Base-by-base conservation (phyloP, 192 early-diverging fungal species). In the Anaeromyces robustus region DNA sequence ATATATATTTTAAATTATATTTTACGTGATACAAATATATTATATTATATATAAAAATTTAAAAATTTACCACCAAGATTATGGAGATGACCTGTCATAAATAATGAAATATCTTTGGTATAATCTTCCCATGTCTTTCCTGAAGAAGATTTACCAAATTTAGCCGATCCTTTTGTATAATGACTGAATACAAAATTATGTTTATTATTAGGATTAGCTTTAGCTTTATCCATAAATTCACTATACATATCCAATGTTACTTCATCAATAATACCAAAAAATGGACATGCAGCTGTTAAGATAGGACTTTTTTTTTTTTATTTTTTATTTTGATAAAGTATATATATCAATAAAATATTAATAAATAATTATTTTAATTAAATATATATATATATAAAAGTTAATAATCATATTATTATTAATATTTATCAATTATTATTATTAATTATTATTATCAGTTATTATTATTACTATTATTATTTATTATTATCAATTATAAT, bases 81-180 rank as follows among this genome's bases (percentile, higher is more conserved):
- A 83, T 97, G 96, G 80, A 97, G 81, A 81, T 97, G 96, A 3
- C 96, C 96, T 77, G 91, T 96, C 82, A 96, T 86, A 79, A 93
- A 95, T 16, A 95, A 85, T 80, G 93, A 94, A 52, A 94, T 89
- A 43, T 87, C 81, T 12, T 81, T 82, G 5, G 90, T 85, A 29
- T 96, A 82, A 30, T 92, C 88, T 68, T 68, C 52, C 52, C 52
- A 68, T 22, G 0, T 18, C n/a, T 68, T 68, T 26, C 52, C 52
- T 3, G 4, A n/a, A n/a, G 52, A n/a, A n/a, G 52, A 68, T 68
- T 68, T 68, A 11, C 52, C 52, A n/a, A 68, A 68, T 68, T 68
- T 68, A 26, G 52, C 52, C 26, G 52, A n/a, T 26, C 26, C n/a
- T n/a, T 68, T 26, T 5, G 52, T 22, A 68, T n/a, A 68, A n/a